These are phyloP conservation scores for Raddia guianensis DNA, from an alignment of 176 grass and related monocot genomes.

Conservation along the genomic window DNA sequence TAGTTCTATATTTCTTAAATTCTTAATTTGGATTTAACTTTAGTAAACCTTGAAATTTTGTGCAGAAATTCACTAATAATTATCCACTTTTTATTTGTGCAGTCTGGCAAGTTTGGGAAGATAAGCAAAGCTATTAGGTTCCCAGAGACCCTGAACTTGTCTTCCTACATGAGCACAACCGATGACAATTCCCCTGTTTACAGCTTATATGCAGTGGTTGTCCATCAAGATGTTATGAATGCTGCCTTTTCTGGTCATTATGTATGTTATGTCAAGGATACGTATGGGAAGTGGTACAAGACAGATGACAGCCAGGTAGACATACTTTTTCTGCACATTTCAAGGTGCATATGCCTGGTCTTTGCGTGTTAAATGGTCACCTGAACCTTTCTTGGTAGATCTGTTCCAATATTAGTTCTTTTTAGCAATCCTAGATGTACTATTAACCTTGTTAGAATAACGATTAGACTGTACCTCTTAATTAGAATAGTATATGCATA, in stretches of 20 bases:
- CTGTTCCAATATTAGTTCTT: constrained; percentile 20
- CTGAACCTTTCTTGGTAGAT: neutral
- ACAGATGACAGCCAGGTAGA: constrained; percentile 83
- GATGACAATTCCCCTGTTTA: constrained; percentile 77
- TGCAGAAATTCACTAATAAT: constrained; percentile 20
- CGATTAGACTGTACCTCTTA: neutral
- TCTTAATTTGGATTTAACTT: constrained; percentile 34
- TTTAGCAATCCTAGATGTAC: neutral
- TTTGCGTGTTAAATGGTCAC: constrained; percentile 16
- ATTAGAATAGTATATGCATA: constrained; percentile 13
- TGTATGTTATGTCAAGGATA: constrained; percentile 91
- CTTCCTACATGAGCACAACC: constrained; percentile 62
- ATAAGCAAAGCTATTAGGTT: constrained; percentile 89
- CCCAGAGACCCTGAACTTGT: constrained; percentile 66
- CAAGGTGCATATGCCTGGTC: neutral
- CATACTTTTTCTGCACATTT: constrained; percentile 14
- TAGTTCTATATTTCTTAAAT: constrained; percentile 7
- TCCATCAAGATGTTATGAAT: constrained; percentile 89
- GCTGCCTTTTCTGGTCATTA: constrained; percentile 95
- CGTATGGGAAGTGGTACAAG: constrained; percentile 83
- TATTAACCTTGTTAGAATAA: neutral
- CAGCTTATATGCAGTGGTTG: constrained; percentile 89
- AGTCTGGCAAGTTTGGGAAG: constrained; percentile 92
- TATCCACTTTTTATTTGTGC: constrained; percentile 17
- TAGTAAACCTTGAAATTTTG: constrained; percentile 16